phyloP scores from a whole-genome alignment of 2,329 filamentous ascomycete genomes.

The Chalaropsis ovoidea region DNA sequence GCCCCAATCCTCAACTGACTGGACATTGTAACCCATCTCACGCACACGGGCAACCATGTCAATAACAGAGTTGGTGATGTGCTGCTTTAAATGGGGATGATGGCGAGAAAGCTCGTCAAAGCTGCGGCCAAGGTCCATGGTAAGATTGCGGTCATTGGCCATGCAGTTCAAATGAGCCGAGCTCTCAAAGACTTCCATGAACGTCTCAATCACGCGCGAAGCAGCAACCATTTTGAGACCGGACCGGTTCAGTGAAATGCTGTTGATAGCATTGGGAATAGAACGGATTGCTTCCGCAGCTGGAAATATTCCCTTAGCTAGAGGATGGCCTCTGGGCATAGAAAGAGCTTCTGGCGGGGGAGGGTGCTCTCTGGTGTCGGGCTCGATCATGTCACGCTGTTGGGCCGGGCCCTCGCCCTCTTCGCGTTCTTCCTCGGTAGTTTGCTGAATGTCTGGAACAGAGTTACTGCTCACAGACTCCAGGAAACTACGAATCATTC shows the following conservation, averaged over 20 bases:
- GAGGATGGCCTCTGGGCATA: conserved; percentile 35
- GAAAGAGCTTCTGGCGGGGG: conserved; percentile 43
- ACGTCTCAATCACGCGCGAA: conserved; percentile 72
- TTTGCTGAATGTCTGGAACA: conserved; percentile 31
- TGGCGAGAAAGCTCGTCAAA: conserved; percentile 95
- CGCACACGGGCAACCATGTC: conserved; percentile 80
- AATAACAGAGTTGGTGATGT: conserved; percentile 75
- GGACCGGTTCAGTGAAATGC: conserved; percentile 80
- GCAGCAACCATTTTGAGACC: conserved; percentile 81
- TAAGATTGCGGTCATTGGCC: conserved; percentile 58
- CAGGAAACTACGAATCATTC: conserved; percentile 75
- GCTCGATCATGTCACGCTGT: conserved; percentile 26
- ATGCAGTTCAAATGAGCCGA: conserved; percentile 78
- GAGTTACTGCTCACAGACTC: conserved; percentile 60
- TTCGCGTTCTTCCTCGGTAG: conserved; percentile 29
- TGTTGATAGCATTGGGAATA: conserved; percentile 79
- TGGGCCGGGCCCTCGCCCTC: conserved; percentile 31
- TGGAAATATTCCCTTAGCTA: conserved; percentile 69
- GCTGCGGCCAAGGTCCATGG: conserved; percentile 63
- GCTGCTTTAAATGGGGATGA: conserved; percentile 69
- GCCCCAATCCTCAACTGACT: conserved; percentile 60
- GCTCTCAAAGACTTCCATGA: conserved; percentile 95
- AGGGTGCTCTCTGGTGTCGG: conserved; percentile 40
- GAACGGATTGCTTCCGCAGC: conserved; percentile 79
- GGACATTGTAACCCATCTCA: conserved; percentile 60